These are phyloP conservation scores for Yamadazyma laniorum DNA, from an alignment of 805 yeast genomes.

Conservation along the genomic window DNA sequence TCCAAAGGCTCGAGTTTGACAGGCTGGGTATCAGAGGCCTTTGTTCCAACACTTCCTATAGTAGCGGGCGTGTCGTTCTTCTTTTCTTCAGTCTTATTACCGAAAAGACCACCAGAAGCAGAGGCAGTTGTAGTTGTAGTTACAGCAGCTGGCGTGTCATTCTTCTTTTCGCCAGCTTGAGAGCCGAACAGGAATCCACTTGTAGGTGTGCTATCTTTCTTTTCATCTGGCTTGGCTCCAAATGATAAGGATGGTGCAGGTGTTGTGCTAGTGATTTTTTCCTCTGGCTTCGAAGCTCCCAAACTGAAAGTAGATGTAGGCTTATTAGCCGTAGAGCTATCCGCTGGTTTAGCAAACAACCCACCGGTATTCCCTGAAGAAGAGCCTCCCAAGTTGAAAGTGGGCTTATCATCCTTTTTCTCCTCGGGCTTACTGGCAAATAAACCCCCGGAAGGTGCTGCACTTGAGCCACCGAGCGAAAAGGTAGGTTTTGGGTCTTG, in stretches of 20 bases:
- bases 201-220: slow-evolving; percentile 18
- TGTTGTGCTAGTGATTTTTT: slow-evolving; percentile 18
- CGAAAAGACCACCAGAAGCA: slow-evolving; percentile 16
- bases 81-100: slow-evolving; percentile 11
- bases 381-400: slow-evolving; percentile 15
- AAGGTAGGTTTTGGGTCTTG: slow-evolving; percentile 18
- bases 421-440: slow-evolving; percentile 17
- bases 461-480: slow-evolving; percentile 8
- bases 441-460: slow-evolving; percentile 3
- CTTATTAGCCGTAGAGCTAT: slow-evolving; percentile 16
- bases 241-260: slow-evolving; percentile 18
- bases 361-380: slow-evolving; percentile 18
- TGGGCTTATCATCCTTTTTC: slow-evolving; percentile 15
- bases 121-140: slow-evolving; percentile 17
- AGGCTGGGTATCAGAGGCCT: slow-evolving; percentile 31
- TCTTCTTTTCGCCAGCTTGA: slow-evolving; percentile 18
- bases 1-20: slow-evolving; percentile 65
- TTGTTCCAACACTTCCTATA: slow-evolving; percentile 12
- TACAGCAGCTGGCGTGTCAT: slow-evolving; percentile 14
- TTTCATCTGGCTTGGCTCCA: slow-evolving; percentile 27
- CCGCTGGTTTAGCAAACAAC: slow-evolving; percentile 14
- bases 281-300: slow-evolving; percentile 20
- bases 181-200: slow-evolving; percentile 17
- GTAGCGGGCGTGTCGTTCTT: slow-evolving; percentile 15
- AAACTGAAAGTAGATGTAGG: slow-evolving; percentile 18